Evolutionary conservation across 352 stramenopile species (phyloP), one percentile per base, ranked within the genome.

Genomic region (Phytophthora agathidicida): DNA sequence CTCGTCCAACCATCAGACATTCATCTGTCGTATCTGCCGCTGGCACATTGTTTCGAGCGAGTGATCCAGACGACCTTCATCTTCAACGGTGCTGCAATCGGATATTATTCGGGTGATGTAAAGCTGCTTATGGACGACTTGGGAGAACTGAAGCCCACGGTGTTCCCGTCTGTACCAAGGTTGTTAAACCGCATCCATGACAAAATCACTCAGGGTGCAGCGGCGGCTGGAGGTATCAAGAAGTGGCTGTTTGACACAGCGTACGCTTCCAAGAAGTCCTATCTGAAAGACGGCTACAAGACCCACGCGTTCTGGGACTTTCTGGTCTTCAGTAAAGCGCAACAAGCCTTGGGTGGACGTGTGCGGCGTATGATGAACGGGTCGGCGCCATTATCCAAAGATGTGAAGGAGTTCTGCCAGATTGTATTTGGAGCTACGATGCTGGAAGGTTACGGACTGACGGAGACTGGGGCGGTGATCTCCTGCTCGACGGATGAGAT

Each of bases 141-240:
- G 20, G 68, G 82, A 37, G 86, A 73, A 26, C 89, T 97, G 54
- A 73, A 88, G 47, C 94, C 94, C 0, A 98, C 94, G 7, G 58
- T 96, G 0, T 94, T 99, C 60, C 73, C 82, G 14, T 88, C 86
- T 1, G 95, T 98, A 42, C 96, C 96, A 7, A 78, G 96, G 2
- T 80, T 99, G 13, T 68, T 98, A 36, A 98, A 98, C 66, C 96
- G 96, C 57, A 94, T 99, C 36, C 84, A 98, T 67, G 92, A 98
- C 78, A 98, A 98, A 52, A 77, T 97, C 52, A 80, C 78, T 49
- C 68, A 80, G 19, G 73, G 68, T 5, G 79, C 85, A 5, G 49
- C 54, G 7, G 69, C 65, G 3, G 87, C 86, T 6, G 91, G 89
- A 43, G 87, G 86, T 9, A 36, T 94, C 19, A 96, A 97, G 53